Base-by-base conservation (phyloP, 1,284 basidiomycete species). In the Ustilago xerochloae region DNA sequence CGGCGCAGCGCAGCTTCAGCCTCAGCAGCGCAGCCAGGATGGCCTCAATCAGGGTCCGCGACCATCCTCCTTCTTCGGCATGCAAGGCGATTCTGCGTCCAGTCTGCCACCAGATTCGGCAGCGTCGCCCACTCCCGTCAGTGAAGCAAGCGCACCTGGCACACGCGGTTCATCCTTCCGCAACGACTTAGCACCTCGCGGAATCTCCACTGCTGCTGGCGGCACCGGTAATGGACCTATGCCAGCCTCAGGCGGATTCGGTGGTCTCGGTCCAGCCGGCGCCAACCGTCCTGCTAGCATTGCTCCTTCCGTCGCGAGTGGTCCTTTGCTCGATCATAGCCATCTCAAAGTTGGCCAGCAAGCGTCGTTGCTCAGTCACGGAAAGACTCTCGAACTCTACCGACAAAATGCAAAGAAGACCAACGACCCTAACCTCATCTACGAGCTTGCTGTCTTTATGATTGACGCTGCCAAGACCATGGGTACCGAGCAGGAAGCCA, bases 391-490 rank as follows among this genome's bases (percentile, higher is more conserved):
- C 65, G 94, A 97, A 85, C 90, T 97, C 62, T 99, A 99, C 87
- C 92, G 97, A 43, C 90, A 92, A 48, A 99, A 99, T 84, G 96
- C 96, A 26, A 97, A 97, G 87, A 99, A 98, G 87, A 97, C 94
- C 0, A 94, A 97, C 87, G 94, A 99, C 85, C 95, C 96, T 0
- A 93, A 97, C 84, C 88, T 97, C 63, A 96, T 96, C 84, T 99
- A 96, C 87, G 96, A 99, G 85, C 96, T 99, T 79, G 93, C 95
- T 53, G 93, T 96, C 15, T 98, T 99, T 87, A 95, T 97, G 92
- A 91, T 99, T 80, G 97, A 98, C 83, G 93, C 95, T 33, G 77
- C 79, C 48, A 85, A 81, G 65, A 81, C 83, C 22, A 80, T 84
- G 71, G 77, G 71, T 26, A 39, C 66, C 36, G 62, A 73, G 22